These are phyloP conservation scores for Rubus parviflorus DNA, from an alignment of 306 rosid genomes.

Conservation along the genomic window DNA sequence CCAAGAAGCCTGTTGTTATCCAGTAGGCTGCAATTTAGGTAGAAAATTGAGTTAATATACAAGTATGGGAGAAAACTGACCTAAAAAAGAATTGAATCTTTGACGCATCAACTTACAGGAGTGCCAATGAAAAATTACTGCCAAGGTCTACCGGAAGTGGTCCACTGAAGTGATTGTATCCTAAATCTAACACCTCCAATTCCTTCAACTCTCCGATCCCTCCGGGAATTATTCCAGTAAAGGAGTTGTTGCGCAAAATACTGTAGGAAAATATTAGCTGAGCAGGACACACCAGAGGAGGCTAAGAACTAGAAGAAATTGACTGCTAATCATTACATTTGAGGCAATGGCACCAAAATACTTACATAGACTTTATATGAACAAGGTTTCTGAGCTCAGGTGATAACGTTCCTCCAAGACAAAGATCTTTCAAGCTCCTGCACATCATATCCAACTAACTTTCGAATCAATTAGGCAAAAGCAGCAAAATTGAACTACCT, in stretches of 20 bases:
- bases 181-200: slow-evolving; percentile 87
- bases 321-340: slow-evolving; percentile 7
- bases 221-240: slow-evolving; percentile 65
- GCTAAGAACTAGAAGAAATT: slow-evolving; percentile 1
- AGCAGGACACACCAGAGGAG: slow-evolving; percentile 27
- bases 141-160: slow-evolving; percentile 66
- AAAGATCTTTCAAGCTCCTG: slow-evolving; percentile 80
- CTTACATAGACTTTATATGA: slow-evolving; percentile 80
- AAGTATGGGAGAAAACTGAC: neutral
- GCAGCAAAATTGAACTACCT: neutral
- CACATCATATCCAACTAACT: slow-evolving; percentile 20
- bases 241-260: slow-evolving; percentile 78
- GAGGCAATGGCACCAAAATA: slow-evolving; percentile 16
- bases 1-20: slow-evolving; percentile 74
- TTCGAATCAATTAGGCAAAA: slow-evolving; percentile 11
- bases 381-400: slow-evolving; percentile 61
- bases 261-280: slow-evolving; percentile 41
- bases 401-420: slow-evolving; percentile 72
- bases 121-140: slow-evolving; percentile 56
- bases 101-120: slow-evolving; percentile 61
- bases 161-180: slow-evolving; percentile 76
- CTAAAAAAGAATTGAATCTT: slow-evolving; percentile 7
- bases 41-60: slow-evolving; percentile 19
- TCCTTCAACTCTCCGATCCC: slow-evolving; percentile 60
- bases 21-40: slow-evolving; percentile 59